Evolutionary conservation across 345 rosid species (phyloP).

Genomic region (Lepidium didymum): DNA sequence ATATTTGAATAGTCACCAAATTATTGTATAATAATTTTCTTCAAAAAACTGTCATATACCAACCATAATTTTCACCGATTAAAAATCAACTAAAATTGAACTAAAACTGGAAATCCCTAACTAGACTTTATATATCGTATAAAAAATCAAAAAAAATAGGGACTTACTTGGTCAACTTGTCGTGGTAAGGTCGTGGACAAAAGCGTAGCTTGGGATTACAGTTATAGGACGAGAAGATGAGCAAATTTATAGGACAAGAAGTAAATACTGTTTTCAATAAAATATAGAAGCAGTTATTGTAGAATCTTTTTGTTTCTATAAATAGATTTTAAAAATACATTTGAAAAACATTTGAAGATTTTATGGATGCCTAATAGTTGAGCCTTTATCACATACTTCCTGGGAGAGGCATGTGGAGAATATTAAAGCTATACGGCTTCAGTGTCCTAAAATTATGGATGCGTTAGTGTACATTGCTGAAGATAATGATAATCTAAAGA

Average conservation of each 20-base stretch:
- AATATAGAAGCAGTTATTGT: background rate
- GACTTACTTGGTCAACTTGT: conserved; percentile 16
- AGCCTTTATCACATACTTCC: too few relatives aligned
- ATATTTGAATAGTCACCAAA: background rate
- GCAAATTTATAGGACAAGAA: background rate
- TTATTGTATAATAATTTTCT: background rate
- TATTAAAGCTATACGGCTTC: too few relatives aligned
- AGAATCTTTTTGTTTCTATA: conserved; percentile 3
- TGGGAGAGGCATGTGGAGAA: too few relatives aligned
- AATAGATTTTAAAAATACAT: conserved; percentile 5
- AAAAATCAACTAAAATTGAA: background rate
- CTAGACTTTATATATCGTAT: background rate
- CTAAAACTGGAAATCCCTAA: background rate
- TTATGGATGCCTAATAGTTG: too few relatives aligned
- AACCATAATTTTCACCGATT: background rate
- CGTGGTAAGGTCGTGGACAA: background rate
- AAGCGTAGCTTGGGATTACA: background rate
- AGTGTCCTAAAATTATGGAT: too few relatives aligned
- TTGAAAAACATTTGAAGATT: too few relatives aligned
- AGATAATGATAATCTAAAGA: too few relatives aligned
- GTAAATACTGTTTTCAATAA: background rate
- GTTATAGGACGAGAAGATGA: background rate
- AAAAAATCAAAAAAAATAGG: background rate
- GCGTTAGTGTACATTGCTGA: too few relatives aligned
- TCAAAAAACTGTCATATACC: too few relatives aligned